Conservation (phyloP, 352 stramenopile genomes). For the Pythium plurisporium region DNA sequence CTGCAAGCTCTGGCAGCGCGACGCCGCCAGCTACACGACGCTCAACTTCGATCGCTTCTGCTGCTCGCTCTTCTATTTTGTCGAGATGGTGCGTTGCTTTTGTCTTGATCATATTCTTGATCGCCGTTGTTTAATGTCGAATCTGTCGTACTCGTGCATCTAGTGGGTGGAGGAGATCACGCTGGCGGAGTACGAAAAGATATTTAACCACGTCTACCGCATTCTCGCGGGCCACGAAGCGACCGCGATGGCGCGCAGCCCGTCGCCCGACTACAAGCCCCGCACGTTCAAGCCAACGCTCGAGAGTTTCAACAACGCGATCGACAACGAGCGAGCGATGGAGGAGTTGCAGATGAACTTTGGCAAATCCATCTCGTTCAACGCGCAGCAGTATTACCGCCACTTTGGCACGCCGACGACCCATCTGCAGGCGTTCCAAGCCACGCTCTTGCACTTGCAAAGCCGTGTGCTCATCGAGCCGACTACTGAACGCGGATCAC, state of each 20-base stretch:
- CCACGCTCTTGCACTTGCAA: slow-evolving; percentile 18
- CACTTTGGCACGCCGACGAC: slow-evolving; percentile 24
- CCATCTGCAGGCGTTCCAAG: slow-evolving; percentile 21
- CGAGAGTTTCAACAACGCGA: slow-evolving; percentile 26
- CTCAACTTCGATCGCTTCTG: slow-evolving; percentile 53
- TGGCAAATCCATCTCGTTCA: slow-evolving; percentile 39
- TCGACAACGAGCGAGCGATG: slow-evolving; percentile 29
- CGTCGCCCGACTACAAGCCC: slow-evolving; percentile 2
- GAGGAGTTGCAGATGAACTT: slow-evolving; percentile 33
- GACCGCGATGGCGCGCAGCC: not conserved
- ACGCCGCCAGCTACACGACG: slow-evolving; percentile 27
- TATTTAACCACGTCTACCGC: slow-evolving; percentile 30
- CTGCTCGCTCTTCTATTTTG: slow-evolving; percentile 56
- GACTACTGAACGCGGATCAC: not conserved
- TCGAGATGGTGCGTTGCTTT: slow-evolving; percentile 37
- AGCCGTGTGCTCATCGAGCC: slow-evolving; percentile 16
- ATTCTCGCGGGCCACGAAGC: slow-evolving; percentile 18
- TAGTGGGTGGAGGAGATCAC: slow-evolving; percentile 41
- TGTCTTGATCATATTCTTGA: too few species aligned
- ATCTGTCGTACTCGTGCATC: not conserved
- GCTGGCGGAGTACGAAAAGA: slow-evolving; percentile 31
- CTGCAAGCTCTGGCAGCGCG: slow-evolving; percentile 44
- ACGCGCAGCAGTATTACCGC: slow-evolving; percentile 30
- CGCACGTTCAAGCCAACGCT: slow-evolving; percentile 29
- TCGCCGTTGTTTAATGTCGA: not conserved